Evolutionary conservation across 495 filamentous ascomycete species (phyloP).

Genomic region (Penicillium cinerascens): DNA sequence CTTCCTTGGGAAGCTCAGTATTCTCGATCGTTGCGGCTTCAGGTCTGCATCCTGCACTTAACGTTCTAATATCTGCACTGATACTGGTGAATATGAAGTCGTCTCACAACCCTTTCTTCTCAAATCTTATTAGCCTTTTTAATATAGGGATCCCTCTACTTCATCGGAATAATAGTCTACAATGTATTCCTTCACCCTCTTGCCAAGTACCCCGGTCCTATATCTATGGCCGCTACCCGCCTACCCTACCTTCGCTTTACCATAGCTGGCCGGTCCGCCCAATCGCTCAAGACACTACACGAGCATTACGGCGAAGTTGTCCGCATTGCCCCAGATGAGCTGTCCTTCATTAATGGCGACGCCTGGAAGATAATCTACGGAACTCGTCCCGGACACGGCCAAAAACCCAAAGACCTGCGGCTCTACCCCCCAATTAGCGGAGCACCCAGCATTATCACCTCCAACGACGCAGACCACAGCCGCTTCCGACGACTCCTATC

Average conservation of each 20-base stretch:
- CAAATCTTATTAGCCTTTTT: neutral
- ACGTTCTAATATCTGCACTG: neutral
- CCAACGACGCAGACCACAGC: conserved; percentile 40
- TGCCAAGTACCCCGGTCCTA: conserved; percentile 11
- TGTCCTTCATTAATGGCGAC: conserved; percentile 42
- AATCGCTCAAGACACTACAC: conserved; percentile 12
- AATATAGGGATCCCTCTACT: neutral
- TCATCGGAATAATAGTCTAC: neutral
- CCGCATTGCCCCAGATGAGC: conserved; percentile 49
- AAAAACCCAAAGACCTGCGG: conserved; percentile 14
- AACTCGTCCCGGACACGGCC: conserved; percentile 26
- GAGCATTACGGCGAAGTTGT: conserved; percentile 48
- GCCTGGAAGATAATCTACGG: conserved; percentile 57
- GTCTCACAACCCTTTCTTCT: neutral
- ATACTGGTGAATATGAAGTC: neutral
- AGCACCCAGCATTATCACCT: conserved; percentile 17
- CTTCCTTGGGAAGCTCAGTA: neutral
- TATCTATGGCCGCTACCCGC: conserved; percentile 19
- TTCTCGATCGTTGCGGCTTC: neutral
- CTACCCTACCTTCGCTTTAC: conserved; percentile 15
- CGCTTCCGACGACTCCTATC: conserved; percentile 44
- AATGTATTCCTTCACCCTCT: conserved; percentile 11
- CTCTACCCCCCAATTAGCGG: conserved; percentile 13
- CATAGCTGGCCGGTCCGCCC: conserved; percentile 8
- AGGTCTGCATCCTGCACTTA: neutral